Percentiles rank a stretch among this genome's conserved stretches.
These are phyloP conservation scores for Tolypocladium sp. DNA, from an alignment of 2,329 filamentous ascomycete genomes.

Conservation along the genomic window DNA sequence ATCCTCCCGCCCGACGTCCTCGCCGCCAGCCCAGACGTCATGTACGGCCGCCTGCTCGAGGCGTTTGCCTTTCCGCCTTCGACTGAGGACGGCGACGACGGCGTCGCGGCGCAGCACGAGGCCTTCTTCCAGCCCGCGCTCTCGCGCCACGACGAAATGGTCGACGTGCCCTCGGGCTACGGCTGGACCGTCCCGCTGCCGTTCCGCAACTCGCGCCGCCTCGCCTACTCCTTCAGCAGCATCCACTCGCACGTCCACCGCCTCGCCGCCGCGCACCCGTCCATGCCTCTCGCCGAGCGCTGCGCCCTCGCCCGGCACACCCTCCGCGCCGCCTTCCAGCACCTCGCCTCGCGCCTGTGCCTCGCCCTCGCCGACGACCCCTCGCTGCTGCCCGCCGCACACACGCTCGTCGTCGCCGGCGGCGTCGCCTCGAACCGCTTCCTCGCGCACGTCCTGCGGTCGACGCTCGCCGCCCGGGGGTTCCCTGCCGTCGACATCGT, in stretches of 20 bases:
- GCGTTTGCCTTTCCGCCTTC: constrained; percentile 59
- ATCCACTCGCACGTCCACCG: constrained; percentile 46
- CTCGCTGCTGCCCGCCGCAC: constrained; percentile 23
- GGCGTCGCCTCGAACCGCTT: constrained; percentile 84
- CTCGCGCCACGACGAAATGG: constrained; percentile 48
- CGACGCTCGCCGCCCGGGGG: constrained; percentile 55
- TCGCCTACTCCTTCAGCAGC: constrained; percentile 66
- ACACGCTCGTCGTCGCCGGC: constrained; percentile 71
- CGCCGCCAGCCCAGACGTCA: constrained; percentile 48
- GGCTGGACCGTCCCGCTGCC: constrained; percentile 63
- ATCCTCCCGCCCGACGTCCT: constrained; percentile 59
- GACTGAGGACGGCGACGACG: constrained; percentile 8
- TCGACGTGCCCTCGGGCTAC: constrained; percentile 26
- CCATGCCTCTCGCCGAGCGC: constrained; percentile 50
- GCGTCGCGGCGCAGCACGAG: constrained; percentile 23
- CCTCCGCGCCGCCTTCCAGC: constrained; percentile 80
- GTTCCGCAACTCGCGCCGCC: constrained; percentile 43
- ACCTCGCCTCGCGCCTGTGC: constrained; percentile 67
- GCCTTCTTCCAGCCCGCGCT: constrained; percentile 47
- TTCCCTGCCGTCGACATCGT: constrained; percentile 51
- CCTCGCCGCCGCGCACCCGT: constrained; percentile 29
- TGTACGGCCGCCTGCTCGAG: constrained; percentile 77
- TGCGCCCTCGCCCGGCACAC: constrained; percentile 59
- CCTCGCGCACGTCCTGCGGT: constrained; percentile 55
- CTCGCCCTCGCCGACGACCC: constrained; percentile 46